Base-by-base conservation (phyloP, 306 rosid species). In the Vigna radiata region DNA sequence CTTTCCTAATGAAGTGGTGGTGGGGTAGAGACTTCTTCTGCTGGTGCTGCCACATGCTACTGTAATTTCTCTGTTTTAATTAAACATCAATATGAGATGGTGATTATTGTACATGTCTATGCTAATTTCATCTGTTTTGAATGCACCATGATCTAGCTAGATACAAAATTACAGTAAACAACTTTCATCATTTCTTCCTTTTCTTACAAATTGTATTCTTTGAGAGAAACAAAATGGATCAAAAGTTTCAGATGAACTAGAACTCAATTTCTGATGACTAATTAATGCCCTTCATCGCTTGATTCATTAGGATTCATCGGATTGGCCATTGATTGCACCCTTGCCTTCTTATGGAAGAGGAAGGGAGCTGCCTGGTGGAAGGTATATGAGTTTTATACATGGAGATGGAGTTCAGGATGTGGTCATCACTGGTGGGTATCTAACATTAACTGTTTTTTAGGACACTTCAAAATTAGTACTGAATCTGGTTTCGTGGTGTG, bases 321-420 rank as follows among this genome's bases (percentile, higher is more conserved):
- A 77, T 75, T 95, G 98, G 98, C 98, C 96, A 39, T 76, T 95
- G 76, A 86, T 88, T 64, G 88, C 90, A 55, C 98, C 97, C 5
- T 81, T 95, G 89, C 98, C 97, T 36, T 95, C 98, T 72, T 92
- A 90, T 77, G 98, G 96, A 70, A 89, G 98, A 65, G 98, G 98
- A 82, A 89, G 98, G 82, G 98, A 94, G 81, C 90, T 77, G 17
- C 95, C 91, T 68, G 98, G 97, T 55, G 97, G 86, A 65, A 90
- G 98, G 86, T 89, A 90, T 66, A 70, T 87, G 33, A 92, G 98
- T 80, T 86, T 94, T 73, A 89, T 94, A 74, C 98, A 88, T 70
- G 97, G 87, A 55, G 87, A 87, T 60, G 96, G 95, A 68, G 19
- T 92, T 50, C 85, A 60, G 48, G 97, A 91, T 62, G 95, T 94